A percentile compares a stretch with the other conserved stretches of the same genome.
These are phyloP conservation scores for Talaromyces rugulosus DNA, from an alignment of 2,329 filamentous ascomycete species.

Conservation along the genomic window DNA sequence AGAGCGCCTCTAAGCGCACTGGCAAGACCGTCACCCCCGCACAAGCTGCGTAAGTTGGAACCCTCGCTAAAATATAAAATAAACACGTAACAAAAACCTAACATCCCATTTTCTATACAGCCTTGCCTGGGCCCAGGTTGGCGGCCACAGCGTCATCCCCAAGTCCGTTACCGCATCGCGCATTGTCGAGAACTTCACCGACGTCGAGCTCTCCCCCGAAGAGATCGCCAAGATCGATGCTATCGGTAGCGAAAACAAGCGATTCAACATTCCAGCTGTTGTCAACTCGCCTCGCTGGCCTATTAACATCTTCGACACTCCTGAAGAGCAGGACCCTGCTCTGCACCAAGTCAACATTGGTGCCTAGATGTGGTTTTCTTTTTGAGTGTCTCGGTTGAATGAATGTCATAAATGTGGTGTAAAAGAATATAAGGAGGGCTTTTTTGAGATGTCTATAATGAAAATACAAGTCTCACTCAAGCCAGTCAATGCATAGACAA, in stretches of 20 bases:
- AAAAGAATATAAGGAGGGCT: background rate
- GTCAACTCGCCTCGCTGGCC: slow-evolving; percentile 51
- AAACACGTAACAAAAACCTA: background rate
- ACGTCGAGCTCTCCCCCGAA: slow-evolving; percentile 35
- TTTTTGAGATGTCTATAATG: background rate
- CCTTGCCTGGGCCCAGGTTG: slow-evolving; percentile 38
- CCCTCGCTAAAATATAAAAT: background rate
- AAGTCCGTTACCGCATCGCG: slow-evolving; percentile 41
- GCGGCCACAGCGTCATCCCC: slow-evolving; percentile 38
- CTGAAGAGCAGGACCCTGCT: slow-evolving; percentile 48
- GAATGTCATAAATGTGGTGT: background rate
- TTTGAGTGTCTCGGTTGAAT: background rate
- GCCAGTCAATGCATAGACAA: background rate
- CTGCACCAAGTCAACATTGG: slow-evolving; percentile 44
- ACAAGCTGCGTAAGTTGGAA: slow-evolving; percentile 30
- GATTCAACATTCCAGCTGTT: slow-evolving; percentile 34
- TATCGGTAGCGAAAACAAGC: slow-evolving; percentile 29
- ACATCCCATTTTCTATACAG: slow-evolving; percentile 8
- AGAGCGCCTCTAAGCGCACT: slow-evolving; percentile 44
- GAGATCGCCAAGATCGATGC: slow-evolving; percentile 33
- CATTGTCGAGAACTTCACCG: slow-evolving; percentile 41
- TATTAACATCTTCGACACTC: slow-evolving; percentile 54
- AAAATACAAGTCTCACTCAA: background rate
- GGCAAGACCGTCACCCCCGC: slow-evolving; percentile 31
- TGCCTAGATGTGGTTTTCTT: background rate